Percentiles rank a stretch among this genome's conserved stretches.
phyloP scores from a whole-genome alignment of 805 yeast genomes.

The Candida maris region DNA sequence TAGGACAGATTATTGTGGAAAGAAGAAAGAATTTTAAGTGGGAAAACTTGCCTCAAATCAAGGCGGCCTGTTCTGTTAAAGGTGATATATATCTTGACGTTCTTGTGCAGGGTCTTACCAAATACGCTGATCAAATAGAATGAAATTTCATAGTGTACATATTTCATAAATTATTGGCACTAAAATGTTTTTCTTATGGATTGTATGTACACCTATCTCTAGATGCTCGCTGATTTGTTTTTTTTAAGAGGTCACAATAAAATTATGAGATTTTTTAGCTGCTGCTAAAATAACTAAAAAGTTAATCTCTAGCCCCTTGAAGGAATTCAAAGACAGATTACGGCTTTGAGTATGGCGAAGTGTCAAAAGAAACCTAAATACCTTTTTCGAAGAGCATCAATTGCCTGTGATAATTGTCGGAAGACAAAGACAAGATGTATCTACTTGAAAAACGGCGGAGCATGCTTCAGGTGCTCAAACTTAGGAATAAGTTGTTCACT shows the following conservation, averaged over 20 bases:
- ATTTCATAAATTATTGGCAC: too few species aligned
- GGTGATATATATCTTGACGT: conserved; percentile 21
- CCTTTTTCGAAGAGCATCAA: conserved; percentile 16
- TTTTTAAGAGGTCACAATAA: too few species aligned
- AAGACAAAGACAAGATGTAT: conserved; percentile 23
- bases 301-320: too few species aligned
- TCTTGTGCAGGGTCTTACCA: conserved; percentile 13
- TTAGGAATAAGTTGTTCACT: conserved; percentile 16
- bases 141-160: background rate
- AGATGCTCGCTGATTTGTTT: too few species aligned
- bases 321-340: too few species aligned
- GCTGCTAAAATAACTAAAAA: too few species aligned
- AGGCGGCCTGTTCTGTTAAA: conserved; percentile 22
- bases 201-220: too few species aligned
- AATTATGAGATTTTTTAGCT: too few species aligned
- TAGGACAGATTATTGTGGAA: conserved; percentile 26
- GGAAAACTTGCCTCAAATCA: conserved; percentile 18
- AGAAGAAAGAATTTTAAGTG: conserved; percentile 27
- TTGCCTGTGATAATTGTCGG: conserved; percentile 20
- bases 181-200: too few species aligned
- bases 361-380: conserved; percentile 8
- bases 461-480: conserved; percentile 21
- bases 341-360: background rate
- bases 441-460: conserved; percentile 12
- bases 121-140: conserved; percentile 1